Base-by-base conservation (phyloP, 148 eudicot species). In the Linanthus parryae region DNA sequence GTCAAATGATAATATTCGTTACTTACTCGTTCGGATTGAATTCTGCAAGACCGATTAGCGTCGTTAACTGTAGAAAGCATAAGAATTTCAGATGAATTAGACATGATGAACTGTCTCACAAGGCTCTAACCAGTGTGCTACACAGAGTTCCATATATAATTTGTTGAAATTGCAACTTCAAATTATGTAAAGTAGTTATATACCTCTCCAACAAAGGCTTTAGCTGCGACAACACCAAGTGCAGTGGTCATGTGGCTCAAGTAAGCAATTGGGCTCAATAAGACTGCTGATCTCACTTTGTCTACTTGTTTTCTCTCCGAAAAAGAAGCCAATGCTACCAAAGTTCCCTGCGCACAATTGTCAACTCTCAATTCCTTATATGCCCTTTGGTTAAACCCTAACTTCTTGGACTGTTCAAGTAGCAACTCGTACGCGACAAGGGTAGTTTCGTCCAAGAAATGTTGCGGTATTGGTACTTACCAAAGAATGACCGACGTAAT, bases 221-320 rank as follows among this genome's bases (percentile, higher is more conserved):
- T 64, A 51, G 85, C 91, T 2, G 74, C 78, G 18, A 72, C 55
- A 37, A n/a, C 48, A 45, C 80, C 83, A 37, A 83, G 78, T 7
- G 74, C 61, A 36, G 91, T 80, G 67, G 74, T 79, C 80, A 83
- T 83, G 30, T 80, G 91, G 67, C 85, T 80, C 62, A 79, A 54
- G 35, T 83, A 83, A 7, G 91, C 91, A 5, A 80, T 67, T 4
- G 90, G 90, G 66, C 82, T 71, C 0, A 83, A 57, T 42, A 83
- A 36, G 1, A 71, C 76, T 4, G 83, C 85, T 20, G 85, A 76
- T 72, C 57, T 77, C 34, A 80, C 61, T 43, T 74, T 69, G 52
- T 76, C 79, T 44, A 66, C 48, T 44, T 57, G 59, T 54, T 48
- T 54, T 19, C 91, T 78, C 52, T 83, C 85, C 3, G 91, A 68